These are phyloP conservation scores for Crepidotus variabilis DNA, from an alignment of 768 basidiomycete genomes.

Conservation along the genomic window DNA sequence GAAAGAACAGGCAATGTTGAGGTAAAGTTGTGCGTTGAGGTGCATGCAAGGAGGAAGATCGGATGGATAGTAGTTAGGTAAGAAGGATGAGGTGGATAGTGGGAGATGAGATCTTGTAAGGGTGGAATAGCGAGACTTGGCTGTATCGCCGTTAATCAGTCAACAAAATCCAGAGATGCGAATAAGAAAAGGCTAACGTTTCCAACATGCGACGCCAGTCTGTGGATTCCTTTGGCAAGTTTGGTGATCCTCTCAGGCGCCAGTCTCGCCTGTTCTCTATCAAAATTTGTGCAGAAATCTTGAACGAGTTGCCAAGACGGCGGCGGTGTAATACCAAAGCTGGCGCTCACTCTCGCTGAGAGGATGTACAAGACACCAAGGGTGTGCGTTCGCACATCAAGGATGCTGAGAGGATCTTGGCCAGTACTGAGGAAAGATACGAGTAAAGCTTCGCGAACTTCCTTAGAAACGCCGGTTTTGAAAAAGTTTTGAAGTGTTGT, in stretches of 20 bases:
- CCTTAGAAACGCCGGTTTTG: slow-evolving; percentile 46
- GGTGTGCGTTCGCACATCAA: slow-evolving; percentile 55
- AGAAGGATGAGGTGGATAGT: slow-evolving; percentile 54
- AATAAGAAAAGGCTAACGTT: slow-evolving; percentile 38
- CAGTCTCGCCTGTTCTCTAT: slow-evolving; percentile 57
- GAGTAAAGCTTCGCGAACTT: slow-evolving; percentile 54
- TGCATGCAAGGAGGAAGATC: slow-evolving; percentile 62
- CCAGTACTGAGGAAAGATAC: slow-evolving; percentile 51
- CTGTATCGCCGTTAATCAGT: slow-evolving; percentile 12
- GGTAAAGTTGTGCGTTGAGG: slow-evolving; percentile 47
- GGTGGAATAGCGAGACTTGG: slow-evolving; percentile 49
- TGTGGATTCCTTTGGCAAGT: slow-evolving; percentile 61
- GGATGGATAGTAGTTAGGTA: slow-evolving; percentile 61
- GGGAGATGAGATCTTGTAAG: slow-evolving; percentile 53
- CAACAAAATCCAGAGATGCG: background rate
- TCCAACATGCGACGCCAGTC: slow-evolving; percentile 41
- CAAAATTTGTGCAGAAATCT: slow-evolving; percentile 61
- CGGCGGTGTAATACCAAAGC: slow-evolving; percentile 30
- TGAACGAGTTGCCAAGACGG: slow-evolving; percentile 41
- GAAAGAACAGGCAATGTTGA: slow-evolving; percentile 58
- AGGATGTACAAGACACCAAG: slow-evolving; percentile 69
- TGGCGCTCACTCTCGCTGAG: slow-evolving; percentile 53
- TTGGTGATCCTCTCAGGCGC: slow-evolving; percentile 71
- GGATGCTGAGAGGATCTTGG: slow-evolving; percentile 61
- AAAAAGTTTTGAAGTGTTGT: slow-evolving; percentile 39